Evolutionary conservation across 768 basidiomycete genomes (phyloP).

Genomic region (Amanita muscaria): DNA sequence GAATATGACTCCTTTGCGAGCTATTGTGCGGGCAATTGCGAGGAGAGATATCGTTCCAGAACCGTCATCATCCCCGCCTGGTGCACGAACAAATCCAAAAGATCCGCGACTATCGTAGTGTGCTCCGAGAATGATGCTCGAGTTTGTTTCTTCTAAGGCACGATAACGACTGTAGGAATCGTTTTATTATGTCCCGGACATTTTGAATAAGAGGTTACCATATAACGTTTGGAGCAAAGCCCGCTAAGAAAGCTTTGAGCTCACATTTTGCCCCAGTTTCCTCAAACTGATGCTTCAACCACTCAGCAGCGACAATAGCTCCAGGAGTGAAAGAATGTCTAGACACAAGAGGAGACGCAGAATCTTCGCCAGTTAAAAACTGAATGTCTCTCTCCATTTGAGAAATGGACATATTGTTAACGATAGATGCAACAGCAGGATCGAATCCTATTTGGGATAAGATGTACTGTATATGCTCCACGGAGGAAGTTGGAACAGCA

Average conservation of each 20-base stretch:
- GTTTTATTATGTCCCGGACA: too few species aligned
- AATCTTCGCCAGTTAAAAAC: conserved; percentile 81
- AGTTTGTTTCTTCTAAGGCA: conserved; percentile 43
- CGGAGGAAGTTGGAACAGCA: conserved; percentile 48
- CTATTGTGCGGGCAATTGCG: conserved; percentile 70
- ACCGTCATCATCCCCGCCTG: conserved; percentile 45
- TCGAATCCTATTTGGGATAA: conserved; percentile 57
- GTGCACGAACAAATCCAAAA: conserved; percentile 67
- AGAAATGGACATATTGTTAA: conserved; percentile 57
- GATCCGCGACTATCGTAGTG: conserved; percentile 92
- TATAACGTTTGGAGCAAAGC: conserved; percentile 82
- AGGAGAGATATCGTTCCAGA: conserved; percentile 63
- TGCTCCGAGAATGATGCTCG: conserved; percentile 67
- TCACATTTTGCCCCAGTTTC: conserved; percentile 67
- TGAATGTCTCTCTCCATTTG: conserved; percentile 65
- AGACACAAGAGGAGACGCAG: conserved; percentile 58
- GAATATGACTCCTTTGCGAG: conserved; percentile 57
- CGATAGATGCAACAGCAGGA: conserved; percentile 56
- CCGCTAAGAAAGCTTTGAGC: conserved; percentile 53
- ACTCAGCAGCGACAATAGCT: conserved; percentile 53
- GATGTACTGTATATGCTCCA: conserved; percentile 47
- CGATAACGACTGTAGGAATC: conserved; percentile 47
- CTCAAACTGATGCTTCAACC: conserved; percentile 71
- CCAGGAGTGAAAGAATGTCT: conserved; percentile 78
- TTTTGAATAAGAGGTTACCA: conserved; percentile 51